A percentile compares a stretch with the other conserved stretches of the same genome.
Conservation (phyloP, 1,284 basidiomycete genomes). For the Paramarasmius palmivorus region DNA sequence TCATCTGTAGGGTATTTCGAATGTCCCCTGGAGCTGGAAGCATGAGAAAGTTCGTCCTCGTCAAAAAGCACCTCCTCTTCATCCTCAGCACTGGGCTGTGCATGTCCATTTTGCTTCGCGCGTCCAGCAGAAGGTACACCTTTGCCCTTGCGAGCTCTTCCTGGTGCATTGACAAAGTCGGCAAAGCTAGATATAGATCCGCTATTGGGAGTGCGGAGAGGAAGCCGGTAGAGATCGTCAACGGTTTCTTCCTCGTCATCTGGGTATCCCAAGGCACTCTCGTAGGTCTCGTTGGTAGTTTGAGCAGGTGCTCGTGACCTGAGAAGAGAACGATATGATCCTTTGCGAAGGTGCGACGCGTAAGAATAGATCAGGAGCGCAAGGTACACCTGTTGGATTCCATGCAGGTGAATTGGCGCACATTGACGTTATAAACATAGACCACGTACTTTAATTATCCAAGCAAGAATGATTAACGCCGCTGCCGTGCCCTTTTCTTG, state of each 20-base stretch:
- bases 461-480: conserved; percentile 78
- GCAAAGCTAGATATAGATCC: conserved; percentile 49
- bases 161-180: conserved; percentile 56
- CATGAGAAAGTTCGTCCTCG: conserved; percentile 45
- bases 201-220: conserved; percentile 43
- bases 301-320: conserved; percentile 46
- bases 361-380: conserved; percentile 91
- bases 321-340: conserved; percentile 86
- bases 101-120: conserved; percentile 25
- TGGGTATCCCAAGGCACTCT: conserved; percentile 39
- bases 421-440: not conserved
- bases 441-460: conserved; percentile 86
- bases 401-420: conserved; percentile 2
- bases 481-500: conserved; percentile 86
- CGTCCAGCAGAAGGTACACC: too few species aligned
- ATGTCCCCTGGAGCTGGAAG: conserved; percentile 37
- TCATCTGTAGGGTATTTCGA: conserved; percentile 42
- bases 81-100: conserved; percentile 26
- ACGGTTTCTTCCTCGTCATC: conserved; percentile 60
- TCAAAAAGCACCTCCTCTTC: conserved; percentile 62
- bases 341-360: conserved; percentile 89
- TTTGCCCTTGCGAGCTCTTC: conserved; percentile 19
- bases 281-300: conserved; percentile 35
- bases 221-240: conserved; percentile 67
- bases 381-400: conserved; percentile 79